Percentiles rank a stretch among this genome's conserved stretches.
These are phyloP conservation scores for Plasmopara muralis DNA, from an alignment of 352 stramenopile genomes.

Conservation along the genomic window DNA sequence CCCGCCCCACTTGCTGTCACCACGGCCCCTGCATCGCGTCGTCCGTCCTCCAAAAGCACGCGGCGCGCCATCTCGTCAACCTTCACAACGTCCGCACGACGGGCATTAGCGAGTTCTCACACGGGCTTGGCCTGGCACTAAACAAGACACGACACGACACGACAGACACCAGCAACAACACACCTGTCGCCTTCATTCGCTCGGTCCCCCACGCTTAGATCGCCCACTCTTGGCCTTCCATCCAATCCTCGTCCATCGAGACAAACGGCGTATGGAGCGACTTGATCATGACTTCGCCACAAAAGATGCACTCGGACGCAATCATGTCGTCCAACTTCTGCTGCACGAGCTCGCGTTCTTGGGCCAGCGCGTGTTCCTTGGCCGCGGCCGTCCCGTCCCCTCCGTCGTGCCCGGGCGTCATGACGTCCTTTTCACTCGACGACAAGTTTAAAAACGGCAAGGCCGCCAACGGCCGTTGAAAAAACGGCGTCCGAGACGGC, in stretches of 20 bases:
- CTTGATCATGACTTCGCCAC: slow-evolving; percentile 94
- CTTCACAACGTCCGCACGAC: not conserved
- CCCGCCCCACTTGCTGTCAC: too few relatives aligned
- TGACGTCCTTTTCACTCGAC: slow-evolving; percentile 64
- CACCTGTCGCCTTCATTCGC: too few relatives aligned
- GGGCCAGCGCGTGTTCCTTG: slow-evolving; percentile 72
- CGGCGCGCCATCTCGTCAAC: not conserved
- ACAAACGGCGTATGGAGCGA: slow-evolving; percentile 91
- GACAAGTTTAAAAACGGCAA: slow-evolving; percentile 65
- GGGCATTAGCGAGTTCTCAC: not conserved
- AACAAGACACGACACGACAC: not conserved
- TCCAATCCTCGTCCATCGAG: slow-evolving; percentile 75
- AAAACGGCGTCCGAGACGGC: slow-evolving; percentile 65
- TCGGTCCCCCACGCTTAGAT: slow-evolving; percentile 36
- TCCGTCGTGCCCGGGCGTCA: slow-evolving; percentile 39
- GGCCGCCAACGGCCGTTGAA: slow-evolving; percentile 52
- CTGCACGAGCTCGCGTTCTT: slow-evolving; percentile 88
- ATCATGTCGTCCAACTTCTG: slow-evolving; percentile 92
- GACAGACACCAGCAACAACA: too few relatives aligned
- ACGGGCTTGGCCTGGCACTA: not conserved
- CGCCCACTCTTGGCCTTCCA: slow-evolving; percentile 76
- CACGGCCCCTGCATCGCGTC: too few relatives aligned
- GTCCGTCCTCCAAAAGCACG: not conserved
- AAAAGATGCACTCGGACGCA: slow-evolving; percentile 92
- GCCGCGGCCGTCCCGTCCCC: slow-evolving; percentile 36